Conservation (phyloP, 179 eudicot genomes). For the Drosera spatulata region DNA sequence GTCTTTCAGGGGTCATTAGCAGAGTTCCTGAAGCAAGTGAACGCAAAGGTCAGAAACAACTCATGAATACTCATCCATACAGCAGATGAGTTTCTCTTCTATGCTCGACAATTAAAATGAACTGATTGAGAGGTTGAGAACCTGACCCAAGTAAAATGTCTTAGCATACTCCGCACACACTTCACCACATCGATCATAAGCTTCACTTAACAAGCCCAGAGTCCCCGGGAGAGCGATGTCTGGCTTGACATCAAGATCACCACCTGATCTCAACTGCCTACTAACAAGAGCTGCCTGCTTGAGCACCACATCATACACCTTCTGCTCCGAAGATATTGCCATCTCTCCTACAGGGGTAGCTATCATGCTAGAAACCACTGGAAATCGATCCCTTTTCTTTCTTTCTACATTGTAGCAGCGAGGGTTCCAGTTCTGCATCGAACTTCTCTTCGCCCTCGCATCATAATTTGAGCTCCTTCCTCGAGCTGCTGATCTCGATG, state of each 20-base stretch:
- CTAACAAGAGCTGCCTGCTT: constrained; percentile 89
- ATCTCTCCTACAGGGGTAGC: constrained; percentile 64
- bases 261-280: constrained; percentile 31
- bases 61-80: background rate
- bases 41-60: constrained; percentile 2
- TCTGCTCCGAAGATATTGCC: constrained; percentile 60
- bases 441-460: constrained; percentile 22
- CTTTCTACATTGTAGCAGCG: constrained; percentile 27
- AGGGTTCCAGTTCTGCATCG: constrained; percentile 26
- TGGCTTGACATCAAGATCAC: constrained; percentile 65
- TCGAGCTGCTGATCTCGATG: constrained; percentile 14
- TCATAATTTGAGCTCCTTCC: constrained; percentile 13
- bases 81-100: background rate
- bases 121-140: constrained; percentile 5
- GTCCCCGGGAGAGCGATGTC: constrained; percentile 83
- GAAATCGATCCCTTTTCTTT: constrained; percentile 24
- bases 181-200: constrained; percentile 93
- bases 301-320: constrained; percentile 80
- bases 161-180: constrained; percentile 98
- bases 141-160: constrained; percentile 87
- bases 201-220: constrained; percentile 70
- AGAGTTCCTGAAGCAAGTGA: constrained; percentile 50
- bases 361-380: constrained; percentile 47
- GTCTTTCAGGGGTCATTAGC: constrained; percentile 74
- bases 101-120: background rate